Percentiles rank a stretch among this genome's conserved stretches.
phyloP scores from a whole-genome alignment of 2,329 filamentous ascomycete species.

The Paraconiothyrium brasiliense region DNA sequence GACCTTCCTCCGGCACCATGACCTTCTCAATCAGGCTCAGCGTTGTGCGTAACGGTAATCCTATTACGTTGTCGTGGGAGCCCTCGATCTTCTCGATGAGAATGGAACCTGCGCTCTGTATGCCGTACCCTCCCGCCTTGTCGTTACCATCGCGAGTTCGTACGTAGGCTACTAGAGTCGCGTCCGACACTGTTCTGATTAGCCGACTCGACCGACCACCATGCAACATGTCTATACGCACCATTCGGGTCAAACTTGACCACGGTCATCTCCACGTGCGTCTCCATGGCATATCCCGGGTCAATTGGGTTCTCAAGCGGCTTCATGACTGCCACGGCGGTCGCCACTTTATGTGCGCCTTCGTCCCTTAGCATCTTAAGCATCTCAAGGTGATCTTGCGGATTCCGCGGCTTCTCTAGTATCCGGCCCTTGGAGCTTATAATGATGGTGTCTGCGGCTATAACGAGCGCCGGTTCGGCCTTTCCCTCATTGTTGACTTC shows the following conservation, averaged over 20 bases:
- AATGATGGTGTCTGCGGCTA: slow-evolving; percentile 91
- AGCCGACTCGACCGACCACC: not conserved
- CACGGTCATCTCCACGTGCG: slow-evolving; percentile 86
- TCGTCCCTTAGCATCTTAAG: slow-evolving; percentile 82
- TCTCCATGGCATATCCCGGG: slow-evolving; percentile 86
- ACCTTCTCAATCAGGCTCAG: slow-evolving; percentile 87
- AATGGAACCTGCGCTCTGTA: slow-evolving; percentile 88
- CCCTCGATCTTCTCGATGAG: slow-evolving; percentile 91
- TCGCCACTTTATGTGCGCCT: slow-evolving; percentile 81
- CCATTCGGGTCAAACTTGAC: slow-evolving; percentile 81
- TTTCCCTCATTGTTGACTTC: slow-evolving; percentile 65
- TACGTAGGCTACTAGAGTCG: slow-evolving; percentile 82
- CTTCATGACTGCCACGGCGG: slow-evolving; percentile 82
- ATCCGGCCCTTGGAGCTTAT: slow-evolving; percentile 79
- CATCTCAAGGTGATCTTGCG: slow-evolving; percentile 85
- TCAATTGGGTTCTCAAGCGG: slow-evolving; percentile 81
- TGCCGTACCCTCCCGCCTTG: slow-evolving; percentile 94
- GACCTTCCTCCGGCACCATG: slow-evolving; percentile 71
- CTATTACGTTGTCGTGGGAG: slow-evolving; percentile 92
- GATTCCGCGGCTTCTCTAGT: slow-evolving; percentile 87
- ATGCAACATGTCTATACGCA: slow-evolving; percentile 24
- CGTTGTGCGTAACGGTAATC: slow-evolving; percentile 81
- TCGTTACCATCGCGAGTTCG: slow-evolving; percentile 90
- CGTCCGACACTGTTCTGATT: slow-evolving; percentile 69
- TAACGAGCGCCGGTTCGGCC: slow-evolving; percentile 82